These are phyloP conservation scores for Xylariaceae sp. DNA, from an alignment of 2,329 filamentous ascomycete genomes.

Conservation along the genomic window DNA sequence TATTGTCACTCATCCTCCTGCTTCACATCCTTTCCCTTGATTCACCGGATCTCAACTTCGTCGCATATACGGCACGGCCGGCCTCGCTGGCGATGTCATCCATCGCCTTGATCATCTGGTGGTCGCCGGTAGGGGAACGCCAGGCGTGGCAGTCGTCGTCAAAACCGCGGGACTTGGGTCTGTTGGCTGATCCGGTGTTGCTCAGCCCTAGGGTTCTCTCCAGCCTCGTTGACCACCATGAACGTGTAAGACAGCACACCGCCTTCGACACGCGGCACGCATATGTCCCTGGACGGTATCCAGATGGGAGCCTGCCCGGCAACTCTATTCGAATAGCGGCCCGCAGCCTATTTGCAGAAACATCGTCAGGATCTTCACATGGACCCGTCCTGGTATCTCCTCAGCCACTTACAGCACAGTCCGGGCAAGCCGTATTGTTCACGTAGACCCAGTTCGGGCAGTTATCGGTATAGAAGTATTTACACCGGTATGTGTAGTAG, in stretches of 20 bases:
- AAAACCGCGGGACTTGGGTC: conserved; percentile 13
- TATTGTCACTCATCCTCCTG: too few species aligned
- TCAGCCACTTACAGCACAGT: conserved; percentile 37
- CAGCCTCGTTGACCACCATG: conserved; percentile 37
- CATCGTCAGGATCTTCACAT: conserved; percentile 8
- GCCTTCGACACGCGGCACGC: conserved; percentile 36
- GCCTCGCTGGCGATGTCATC: too few species aligned
- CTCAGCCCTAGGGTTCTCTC: too few species aligned
- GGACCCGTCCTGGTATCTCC: not conserved
- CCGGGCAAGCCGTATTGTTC: conserved; percentile 40
- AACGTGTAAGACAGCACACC: conserved; percentile 40
- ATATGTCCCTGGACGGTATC: conserved; percentile 32
- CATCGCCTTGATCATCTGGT: too few species aligned
- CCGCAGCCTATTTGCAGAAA: conserved; percentile 33
- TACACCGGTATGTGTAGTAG: conserved; percentile 48
- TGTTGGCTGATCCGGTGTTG: conserved; percentile 25
- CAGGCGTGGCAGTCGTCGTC: conserved; percentile 20
- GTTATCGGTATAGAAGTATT: conserved; percentile 44
- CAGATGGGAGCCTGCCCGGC: conserved; percentile 18
- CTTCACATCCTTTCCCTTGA: too few species aligned
- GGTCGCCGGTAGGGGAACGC: conserved; percentile 12
- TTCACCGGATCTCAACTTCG: too few species aligned
- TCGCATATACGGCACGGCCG: too few species aligned
- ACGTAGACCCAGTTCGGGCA: conserved; percentile 49
- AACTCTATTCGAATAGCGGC: conserved; percentile 36